Conservation (phyloP, 108 stramenopile genomes). For the Fistulifera pelliculosa region DNA sequence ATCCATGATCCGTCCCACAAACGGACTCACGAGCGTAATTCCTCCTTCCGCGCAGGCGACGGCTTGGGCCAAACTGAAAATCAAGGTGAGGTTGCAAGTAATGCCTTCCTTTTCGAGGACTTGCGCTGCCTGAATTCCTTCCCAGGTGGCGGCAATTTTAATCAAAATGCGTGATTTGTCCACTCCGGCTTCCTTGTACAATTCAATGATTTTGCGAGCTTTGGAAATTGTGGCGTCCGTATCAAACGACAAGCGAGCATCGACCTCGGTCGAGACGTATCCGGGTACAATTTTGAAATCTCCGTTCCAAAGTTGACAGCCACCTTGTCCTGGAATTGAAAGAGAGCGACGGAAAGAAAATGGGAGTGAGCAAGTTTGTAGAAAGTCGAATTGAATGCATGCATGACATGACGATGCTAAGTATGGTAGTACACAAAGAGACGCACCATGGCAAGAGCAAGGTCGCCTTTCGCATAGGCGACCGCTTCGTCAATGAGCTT, state of each 20-base stretch:
- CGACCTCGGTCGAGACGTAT: constrained; percentile 99
- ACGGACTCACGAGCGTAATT: constrained; percentile 95
- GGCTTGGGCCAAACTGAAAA: constrained; percentile 93
- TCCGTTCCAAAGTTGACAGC: constrained; percentile 96
- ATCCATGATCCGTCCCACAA: constrained; percentile 99
- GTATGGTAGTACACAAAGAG: neutral
- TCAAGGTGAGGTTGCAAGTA: constrained; percentile 96
- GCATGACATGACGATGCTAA: neutral
- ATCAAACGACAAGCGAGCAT: constrained; percentile 97
- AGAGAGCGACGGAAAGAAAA: no score
- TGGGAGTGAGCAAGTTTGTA: no score
- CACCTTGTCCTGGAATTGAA: constrained; percentile 89
- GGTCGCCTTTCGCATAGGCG: constrained; percentile 70
- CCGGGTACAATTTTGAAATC: constrained; percentile 98
- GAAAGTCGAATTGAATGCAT: no score
- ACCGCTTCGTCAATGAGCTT: constrained; percentile 81
- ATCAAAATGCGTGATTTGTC: constrained; percentile 92
- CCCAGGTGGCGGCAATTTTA: constrained; percentile 95
- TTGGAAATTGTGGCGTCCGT: constrained; percentile 89
- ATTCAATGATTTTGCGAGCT: constrained; percentile 86
- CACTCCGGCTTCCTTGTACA: constrained; percentile 92
- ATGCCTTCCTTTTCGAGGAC: constrained; percentile 95
- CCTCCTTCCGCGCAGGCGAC: constrained; percentile 97
- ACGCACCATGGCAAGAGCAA: constrained; percentile 64
- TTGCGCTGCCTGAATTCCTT: constrained; percentile 95